These are phyloP conservation scores for Penicillium coprophilum DNA, from an alignment of 495 filamentous ascomycete species.

Conservation along the genomic window DNA sequence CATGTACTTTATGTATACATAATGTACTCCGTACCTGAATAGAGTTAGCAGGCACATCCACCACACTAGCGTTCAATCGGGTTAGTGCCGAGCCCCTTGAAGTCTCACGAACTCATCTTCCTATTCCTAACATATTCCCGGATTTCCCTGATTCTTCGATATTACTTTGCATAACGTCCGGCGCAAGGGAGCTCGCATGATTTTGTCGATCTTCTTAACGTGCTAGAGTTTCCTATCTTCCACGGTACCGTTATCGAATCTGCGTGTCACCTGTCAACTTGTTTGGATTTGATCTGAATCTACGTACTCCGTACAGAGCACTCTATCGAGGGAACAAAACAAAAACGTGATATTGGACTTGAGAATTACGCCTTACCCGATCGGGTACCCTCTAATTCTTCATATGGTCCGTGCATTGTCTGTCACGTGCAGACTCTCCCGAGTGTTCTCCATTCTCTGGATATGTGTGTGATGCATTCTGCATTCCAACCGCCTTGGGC, in stretches of 20 bases:
- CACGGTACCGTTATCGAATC: too few relatives aligned
- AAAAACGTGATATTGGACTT: not conserved
- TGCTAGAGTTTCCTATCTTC: not conserved
- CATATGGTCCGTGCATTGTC: slow-evolving; percentile 5
- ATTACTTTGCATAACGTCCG: not conserved
- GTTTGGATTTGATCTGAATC: not conserved
- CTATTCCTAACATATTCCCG: not conserved
- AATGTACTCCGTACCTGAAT: not conserved
- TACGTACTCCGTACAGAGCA: not conserved
- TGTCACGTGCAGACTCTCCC: slow-evolving; percentile 11
- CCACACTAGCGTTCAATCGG: slow-evolving; percentile 5
- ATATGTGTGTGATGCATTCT: slow-evolving; percentile 7
- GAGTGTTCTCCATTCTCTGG: slow-evolving; percentile 10
- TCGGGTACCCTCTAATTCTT: slow-evolving; percentile 6
- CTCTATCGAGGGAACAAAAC: not conserved
- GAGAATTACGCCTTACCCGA: slow-evolving; percentile 6
- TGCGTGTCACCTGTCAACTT: not conserved
- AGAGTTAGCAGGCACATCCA: slow-evolving; percentile 9
- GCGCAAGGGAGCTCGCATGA: slow-evolving; percentile 9
- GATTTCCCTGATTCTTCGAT: not conserved
- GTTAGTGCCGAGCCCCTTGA: slow-evolving; percentile 12
- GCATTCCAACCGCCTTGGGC: slow-evolving; percentile 5
- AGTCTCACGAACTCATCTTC: slow-evolving; percentile 3
- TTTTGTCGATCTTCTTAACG: slow-evolving; percentile 1
- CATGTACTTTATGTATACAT: too few relatives aligned